phyloP scores from a whole-genome alignment of 2,329 filamentous ascomycete genomes.

The Ploettnerulaceae sp. region DNA sequence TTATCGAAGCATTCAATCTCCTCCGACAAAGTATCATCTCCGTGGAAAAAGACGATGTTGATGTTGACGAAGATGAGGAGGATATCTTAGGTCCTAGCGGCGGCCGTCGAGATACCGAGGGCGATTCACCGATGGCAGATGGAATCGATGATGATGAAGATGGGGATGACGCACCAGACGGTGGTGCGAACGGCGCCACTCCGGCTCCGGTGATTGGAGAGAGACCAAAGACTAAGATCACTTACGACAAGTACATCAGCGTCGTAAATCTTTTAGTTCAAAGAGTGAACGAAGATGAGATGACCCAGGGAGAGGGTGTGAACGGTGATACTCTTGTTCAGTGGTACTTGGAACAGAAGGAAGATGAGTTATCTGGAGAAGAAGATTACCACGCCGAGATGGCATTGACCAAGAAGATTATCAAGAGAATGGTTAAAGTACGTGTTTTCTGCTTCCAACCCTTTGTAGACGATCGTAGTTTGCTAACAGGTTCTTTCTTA shows the following conservation, averaged over 20 bases:
- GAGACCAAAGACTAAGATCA: slow-evolving; percentile 71
- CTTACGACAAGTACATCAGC: slow-evolving; percentile 88
- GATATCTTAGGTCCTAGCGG: slow-evolving; percentile 39
- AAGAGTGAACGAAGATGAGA: slow-evolving; percentile 78
- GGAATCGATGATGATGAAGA: slow-evolving; percentile 44
- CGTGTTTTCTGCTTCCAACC: slow-evolving; percentile 31
- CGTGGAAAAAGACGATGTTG: slow-evolving; percentile 95
- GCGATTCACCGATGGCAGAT: slow-evolving; percentile 48
- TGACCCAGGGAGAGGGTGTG: slow-evolving; percentile 71
- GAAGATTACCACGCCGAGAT: slow-evolving; percentile 77
- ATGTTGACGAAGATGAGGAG: slow-evolving; percentile 78
- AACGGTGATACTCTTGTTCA: slow-evolving; percentile 74
- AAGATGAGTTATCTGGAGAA: slow-evolving; percentile 73
- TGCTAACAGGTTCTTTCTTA: slow-evolving; percentile 57
- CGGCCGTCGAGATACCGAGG: slow-evolving; percentile 41
- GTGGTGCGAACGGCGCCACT: slow-evolving; percentile 26
- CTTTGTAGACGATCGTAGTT: neutral
- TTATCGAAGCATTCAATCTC: slow-evolving; percentile 86
- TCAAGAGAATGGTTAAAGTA: slow-evolving; percentile 96
- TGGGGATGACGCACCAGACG: slow-evolving; percentile 34
- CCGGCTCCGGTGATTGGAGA: slow-evolving; percentile 23
- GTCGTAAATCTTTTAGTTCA: slow-evolving; percentile 85
- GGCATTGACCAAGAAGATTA: slow-evolving; percentile 71
- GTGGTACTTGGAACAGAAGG: slow-evolving; percentile 91
- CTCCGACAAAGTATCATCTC: slow-evolving; percentile 93